Base-by-base conservation (phyloP, 208 protist genomes). In the Dictyostelium gargantuum region DNA sequence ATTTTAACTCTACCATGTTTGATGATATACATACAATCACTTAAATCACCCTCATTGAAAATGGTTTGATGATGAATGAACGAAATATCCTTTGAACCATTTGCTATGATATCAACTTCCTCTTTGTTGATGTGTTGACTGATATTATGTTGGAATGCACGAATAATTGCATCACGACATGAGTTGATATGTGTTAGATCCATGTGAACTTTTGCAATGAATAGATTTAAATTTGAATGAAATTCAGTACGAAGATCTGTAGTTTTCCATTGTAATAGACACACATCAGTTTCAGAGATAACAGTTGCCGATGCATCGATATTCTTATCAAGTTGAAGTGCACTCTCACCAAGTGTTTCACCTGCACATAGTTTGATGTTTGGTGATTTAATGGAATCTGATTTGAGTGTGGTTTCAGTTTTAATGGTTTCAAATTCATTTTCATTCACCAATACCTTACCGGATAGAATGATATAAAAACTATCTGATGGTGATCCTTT, bases 321-420 rank as follows among this genome's bases (percentile, higher is more conserved):
- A 23, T 26, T 23, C 21, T 58, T 80, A 48, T 58, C 61, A 3
- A 52, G 15, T 32, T 46, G 44, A 0, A 92, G 35, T 19, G 86
- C 86, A 84, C 82, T 92, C 40, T 92, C 86, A 35, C 86, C 86
- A 48, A 92, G 84, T 9, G 86, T 84, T 21, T 92, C 86, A 50
- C 86, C 86, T 29, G 61, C 32, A 29, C 29, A 66, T 19, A 81
- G 74, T n/a, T 79, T 35, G 38, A 58, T 79, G 1, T 9, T 42
- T 77, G 73, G 73, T 35, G 8, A 52, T 76, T 52, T 52, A 23
- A 38, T 29, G 10, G 54, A 13, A 46, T n/a, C 32, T 6, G 35
- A 46, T 46, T 74, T 76, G 4, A 50, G 11, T 2, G 66, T 73
- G 1, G 6, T 26, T 9, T 10, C 13, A 1, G 15, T 19, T 44